These are phyloP conservation scores for Cephalotrichum gorgonifer DNA, from an alignment of 2,329 filamentous ascomycete species.

Conservation along the genomic window DNA sequence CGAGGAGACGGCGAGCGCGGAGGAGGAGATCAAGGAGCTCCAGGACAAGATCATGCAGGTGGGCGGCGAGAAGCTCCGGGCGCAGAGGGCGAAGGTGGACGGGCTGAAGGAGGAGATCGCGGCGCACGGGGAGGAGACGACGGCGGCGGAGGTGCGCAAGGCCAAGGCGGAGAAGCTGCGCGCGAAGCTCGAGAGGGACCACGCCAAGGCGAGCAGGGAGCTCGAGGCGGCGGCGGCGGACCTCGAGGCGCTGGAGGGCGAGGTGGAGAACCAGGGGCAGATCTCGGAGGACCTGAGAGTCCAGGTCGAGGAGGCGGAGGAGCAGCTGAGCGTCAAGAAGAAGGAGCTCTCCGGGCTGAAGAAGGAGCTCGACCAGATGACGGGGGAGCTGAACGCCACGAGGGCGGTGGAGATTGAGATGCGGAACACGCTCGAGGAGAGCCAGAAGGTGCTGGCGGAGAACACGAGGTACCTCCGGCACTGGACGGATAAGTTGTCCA, in stretches of 20 bases:
- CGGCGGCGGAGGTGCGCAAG: conserved; percentile 75
- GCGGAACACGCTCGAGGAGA: conserved; percentile 95
- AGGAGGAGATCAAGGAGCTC: conserved; percentile 83
- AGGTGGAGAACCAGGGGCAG: conserved; percentile 66
- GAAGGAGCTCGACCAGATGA: conserved; percentile 76
- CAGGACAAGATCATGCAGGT: conserved; percentile 99
- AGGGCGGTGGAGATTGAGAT: conserved; percentile 91
- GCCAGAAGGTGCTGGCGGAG: conserved; percentile 77
- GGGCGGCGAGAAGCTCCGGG: conserved; percentile 83
- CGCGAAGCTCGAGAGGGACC: conserved; percentile 75
- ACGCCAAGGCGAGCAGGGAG: conserved; percentile 69
- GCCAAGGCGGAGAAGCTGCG: conserved; percentile 92
- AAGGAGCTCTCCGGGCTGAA: conserved; percentile 72
- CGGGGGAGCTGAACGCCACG: conserved; percentile 75
- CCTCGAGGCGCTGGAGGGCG: conserved; percentile 65
- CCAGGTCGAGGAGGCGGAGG: conserved; percentile 73
- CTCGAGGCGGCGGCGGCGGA: conserved; percentile 62
- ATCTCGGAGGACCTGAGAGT: conserved; percentile 63
- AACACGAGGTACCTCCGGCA: conserved; percentile 76
- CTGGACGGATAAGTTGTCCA: conserved; percentile 84
- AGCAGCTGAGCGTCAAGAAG: conserved; percentile 67
- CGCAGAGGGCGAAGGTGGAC: conserved; percentile 86
- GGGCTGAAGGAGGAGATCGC: conserved; percentile 77
- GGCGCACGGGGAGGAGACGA: conserved; percentile 69
- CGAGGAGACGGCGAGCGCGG: conserved; percentile 76